Evolutionary conservation across 2,329 filamentous ascomycete genomes (phyloP), one percentile per base, ranked within the genome.

Genomic region (Corynespora cassiicola): DNA sequence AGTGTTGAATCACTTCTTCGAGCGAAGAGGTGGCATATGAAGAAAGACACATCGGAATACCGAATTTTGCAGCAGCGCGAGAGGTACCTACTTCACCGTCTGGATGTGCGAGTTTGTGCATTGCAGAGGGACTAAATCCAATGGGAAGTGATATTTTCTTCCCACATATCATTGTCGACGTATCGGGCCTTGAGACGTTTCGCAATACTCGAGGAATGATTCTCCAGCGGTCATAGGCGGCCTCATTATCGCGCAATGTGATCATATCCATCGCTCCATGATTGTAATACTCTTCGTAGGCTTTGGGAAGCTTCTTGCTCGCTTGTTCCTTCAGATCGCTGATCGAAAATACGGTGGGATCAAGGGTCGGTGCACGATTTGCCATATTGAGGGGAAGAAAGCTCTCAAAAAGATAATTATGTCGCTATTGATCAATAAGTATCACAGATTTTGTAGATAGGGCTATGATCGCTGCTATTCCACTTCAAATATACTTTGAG

Each of bases 11-110:
- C 0, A 87, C 76, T 24, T 87, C 78, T 56, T 87, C 84, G 37
- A 88, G 81, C 1, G 75, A 75, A 17, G 74, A 74, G 3, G 75
- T 75, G 3, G 80, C 75, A 2, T 83, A 83, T 2, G 85, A 87
- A 45, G 78, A 83, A 36, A 87, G 69, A 36, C 80, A 80, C 61
- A 81, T 87, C 0, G 85, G 84, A 0, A 88, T 73, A 2, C 74
- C 71, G 2, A 84, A 69, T 17, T 79, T 75, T 4, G 76, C 74
- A 42, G 81, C 85, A 1, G 80, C 81, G 14, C 73, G 67, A 0
- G 84, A 81, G 0, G 81, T 75, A 0, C 81, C 84, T 0, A 75
- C 68, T 53, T 89, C 85, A 12, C 76, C 79, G 50, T 86, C 81
- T 0, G 72, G 61, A 50, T 89, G 84, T 55, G 85, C 84, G 17